phyloP scores from a whole-genome alignment of 2,329 filamentous ascomycete genomes.

The Coniochaeta hoffmannii region DNA sequence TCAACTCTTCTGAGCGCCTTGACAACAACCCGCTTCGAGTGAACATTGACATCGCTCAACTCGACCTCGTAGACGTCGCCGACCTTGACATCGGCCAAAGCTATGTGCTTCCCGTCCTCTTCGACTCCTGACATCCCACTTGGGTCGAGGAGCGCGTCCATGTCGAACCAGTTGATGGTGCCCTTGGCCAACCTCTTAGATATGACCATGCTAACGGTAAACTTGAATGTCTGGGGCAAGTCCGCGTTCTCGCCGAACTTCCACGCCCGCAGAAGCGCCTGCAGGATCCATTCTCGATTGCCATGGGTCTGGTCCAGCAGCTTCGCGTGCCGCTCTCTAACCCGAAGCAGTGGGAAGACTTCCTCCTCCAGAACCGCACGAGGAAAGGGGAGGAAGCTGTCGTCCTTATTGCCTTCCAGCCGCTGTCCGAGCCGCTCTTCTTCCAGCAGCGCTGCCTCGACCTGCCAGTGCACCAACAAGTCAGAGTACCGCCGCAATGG shows the following conservation, averaged over 20 bases:
- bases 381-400: conserved; percentile 37
- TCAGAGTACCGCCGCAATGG: conserved; percentile 60
- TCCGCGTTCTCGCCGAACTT: conserved; percentile 34
- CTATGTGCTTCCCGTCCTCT: conserved; percentile 4
- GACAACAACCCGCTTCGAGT: conserved; percentile 36
- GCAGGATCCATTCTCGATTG: conserved; percentile 44
- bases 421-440: conserved; percentile 29
- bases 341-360: conserved; percentile 41
- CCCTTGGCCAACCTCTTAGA: conserved; percentile 25
- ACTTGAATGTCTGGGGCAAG: conserved; percentile 39
- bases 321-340: conserved; percentile 44
- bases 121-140: conserved; percentile 28
- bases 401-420: conserved; percentile 22
- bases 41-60: conserved; percentile 45
- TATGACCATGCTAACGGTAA: conserved; percentile 34
- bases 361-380: conserved; percentile 29
- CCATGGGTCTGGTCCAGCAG: conserved; percentile 35
- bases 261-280: conserved; percentile 55
- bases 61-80: conserved; percentile 51
- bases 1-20: conserved; percentile 29
- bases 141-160: conserved; percentile 32
- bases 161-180: conserved; percentile 43
- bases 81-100: conserved; percentile 33
- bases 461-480: conserved; percentile 59
- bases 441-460: conserved; percentile 48